Evolutionary conservation across 2,329 filamentous ascomycete species (phyloP).

Genomic region (Sporothrix protearum): DNA sequence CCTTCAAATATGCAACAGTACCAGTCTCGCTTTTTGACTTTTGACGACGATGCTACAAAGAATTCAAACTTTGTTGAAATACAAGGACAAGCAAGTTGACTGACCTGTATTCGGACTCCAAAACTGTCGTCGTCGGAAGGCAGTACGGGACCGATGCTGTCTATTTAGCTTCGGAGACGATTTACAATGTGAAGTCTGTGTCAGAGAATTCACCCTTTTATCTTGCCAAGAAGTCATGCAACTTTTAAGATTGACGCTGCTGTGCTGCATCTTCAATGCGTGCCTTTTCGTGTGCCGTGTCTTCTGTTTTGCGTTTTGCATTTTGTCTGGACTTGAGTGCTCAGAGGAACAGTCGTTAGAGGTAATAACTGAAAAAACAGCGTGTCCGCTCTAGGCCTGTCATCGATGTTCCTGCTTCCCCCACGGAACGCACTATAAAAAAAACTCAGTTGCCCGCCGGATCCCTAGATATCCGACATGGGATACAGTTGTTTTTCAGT

Average conservation of each 20-base stretch:
- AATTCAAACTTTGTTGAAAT: too few relatives aligned
- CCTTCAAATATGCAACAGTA: background rate
- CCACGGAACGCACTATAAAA: background rate
- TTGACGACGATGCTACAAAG: background rate
- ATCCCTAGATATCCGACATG: background rate
- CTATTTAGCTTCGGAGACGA: too few relatives aligned
- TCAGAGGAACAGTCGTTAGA: background rate
- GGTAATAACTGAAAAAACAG: background rate
- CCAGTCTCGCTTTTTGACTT: background rate
- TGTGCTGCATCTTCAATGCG: background rate
- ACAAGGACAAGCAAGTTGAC: too few relatives aligned
- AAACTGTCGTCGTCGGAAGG: background rate
- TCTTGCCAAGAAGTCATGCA: background rate
- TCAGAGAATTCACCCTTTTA: background rate
- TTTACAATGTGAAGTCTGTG: background rate
- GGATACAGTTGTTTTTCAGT: background rate
- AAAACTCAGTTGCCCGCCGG: conserved; percentile 13
- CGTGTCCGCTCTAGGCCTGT: background rate
- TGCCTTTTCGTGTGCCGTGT: background rate
- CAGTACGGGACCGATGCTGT: background rate
- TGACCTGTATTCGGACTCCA: background rate
- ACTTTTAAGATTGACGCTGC: background rate
- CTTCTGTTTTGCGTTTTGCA: background rate
- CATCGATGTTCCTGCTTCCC: background rate
- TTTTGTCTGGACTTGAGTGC: background rate